phyloP scores from a whole-genome alignment of 768 basidiomycete genomes.

The Russula dissimulans region DNA sequence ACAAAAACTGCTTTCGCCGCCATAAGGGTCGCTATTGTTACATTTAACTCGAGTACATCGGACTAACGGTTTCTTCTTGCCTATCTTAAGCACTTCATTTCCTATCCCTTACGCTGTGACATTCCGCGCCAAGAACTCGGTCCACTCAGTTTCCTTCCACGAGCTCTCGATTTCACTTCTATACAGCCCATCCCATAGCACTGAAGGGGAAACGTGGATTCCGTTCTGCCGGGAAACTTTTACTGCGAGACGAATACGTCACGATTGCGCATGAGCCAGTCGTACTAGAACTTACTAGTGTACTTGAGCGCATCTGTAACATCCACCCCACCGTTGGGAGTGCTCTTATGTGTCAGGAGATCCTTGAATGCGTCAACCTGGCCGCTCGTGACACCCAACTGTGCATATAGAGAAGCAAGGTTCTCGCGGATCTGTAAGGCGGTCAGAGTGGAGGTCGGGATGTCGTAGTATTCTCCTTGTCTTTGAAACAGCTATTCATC shows the following conservation, averaged over 20 bases:
- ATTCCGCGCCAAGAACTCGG: constrained; percentile 56
- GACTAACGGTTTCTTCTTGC: neutral
- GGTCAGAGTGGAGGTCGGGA: constrained; percentile 56
- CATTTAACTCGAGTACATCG: neutral
- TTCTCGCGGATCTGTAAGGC: constrained; percentile 67
- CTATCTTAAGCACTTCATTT: neutral
- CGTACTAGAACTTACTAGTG: constrained; percentile 46
- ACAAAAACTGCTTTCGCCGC: constrained; percentile 32
- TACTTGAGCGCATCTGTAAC: constrained; percentile 87
- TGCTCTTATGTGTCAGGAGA: constrained; percentile 49
- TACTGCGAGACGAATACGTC: constrained; percentile 38
- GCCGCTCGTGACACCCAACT: constrained; percentile 40
- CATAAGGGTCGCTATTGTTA: neutral
- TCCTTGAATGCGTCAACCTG: constrained; percentile 49
- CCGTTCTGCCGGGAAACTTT: constrained; percentile 88
- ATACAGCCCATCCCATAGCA: constrained; percentile 66
- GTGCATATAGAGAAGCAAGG: constrained; percentile 48
- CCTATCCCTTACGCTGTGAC: constrained; percentile 32
- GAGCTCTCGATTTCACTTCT: constrained; percentile 68
- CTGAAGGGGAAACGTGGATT: constrained; percentile 85
- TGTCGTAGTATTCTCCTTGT: constrained; percentile 76
- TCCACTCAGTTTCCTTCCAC: constrained; percentile 80
- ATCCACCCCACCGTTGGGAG: constrained; percentile 70
- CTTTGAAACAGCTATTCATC: constrained; percentile 57
- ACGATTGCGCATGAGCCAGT: neutral